phyloP scores from a whole-genome alignment of 2,329 filamentous ascomycete genomes.

The Colletotrichum abscissum region DNA sequence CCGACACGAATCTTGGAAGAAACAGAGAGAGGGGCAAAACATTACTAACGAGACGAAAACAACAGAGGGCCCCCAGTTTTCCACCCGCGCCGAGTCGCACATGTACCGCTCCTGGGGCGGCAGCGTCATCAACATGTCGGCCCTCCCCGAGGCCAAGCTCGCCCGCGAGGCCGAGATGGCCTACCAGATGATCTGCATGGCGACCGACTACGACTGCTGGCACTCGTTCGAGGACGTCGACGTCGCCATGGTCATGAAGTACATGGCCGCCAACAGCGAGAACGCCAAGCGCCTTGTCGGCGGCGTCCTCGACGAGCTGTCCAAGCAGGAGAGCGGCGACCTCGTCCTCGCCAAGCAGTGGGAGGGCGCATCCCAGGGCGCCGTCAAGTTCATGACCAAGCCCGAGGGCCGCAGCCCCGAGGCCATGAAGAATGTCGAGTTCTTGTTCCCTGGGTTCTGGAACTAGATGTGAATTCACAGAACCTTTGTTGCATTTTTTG shows the following conservation, averaged over 20 bases:
- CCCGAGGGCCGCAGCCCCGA: conserved; percentile 78
- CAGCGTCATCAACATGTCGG: conserved; percentile 98
- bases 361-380: conserved; percentile 80
- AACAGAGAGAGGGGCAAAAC: too few relatives aligned
- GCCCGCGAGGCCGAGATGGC: conserved; percentile 95
- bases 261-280: conserved; percentile 92
- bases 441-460: conserved; percentile 88
- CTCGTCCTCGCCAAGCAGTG: conserved; percentile 85
- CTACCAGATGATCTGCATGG: conserved; percentile 99
- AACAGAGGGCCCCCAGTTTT: conserved; percentile 96
- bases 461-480: conserved; percentile 37
- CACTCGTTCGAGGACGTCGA: conserved; percentile 85
- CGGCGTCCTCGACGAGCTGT: conserved; percentile 87
- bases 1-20: too few relatives aligned
- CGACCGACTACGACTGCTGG: conserved; percentile 99
- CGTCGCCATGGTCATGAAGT: conserved; percentile 95
- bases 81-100: conserved; percentile 93
- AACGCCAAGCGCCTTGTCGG: conserved; percentile 89
- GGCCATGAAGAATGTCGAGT: conserved; percentile 83
- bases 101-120: conserved; percentile 96
- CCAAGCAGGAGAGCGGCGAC: conserved; percentile 79
- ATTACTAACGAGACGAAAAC: not conserved
- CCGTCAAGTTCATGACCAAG: conserved; percentile 85
- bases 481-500: too few relatives aligned
- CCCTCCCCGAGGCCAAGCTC: conserved; percentile 93